Evolutionary conservation across 768 basidiomycete genomes (phyloP).

Genomic region (Gloeophyllum trabeum): DNA sequence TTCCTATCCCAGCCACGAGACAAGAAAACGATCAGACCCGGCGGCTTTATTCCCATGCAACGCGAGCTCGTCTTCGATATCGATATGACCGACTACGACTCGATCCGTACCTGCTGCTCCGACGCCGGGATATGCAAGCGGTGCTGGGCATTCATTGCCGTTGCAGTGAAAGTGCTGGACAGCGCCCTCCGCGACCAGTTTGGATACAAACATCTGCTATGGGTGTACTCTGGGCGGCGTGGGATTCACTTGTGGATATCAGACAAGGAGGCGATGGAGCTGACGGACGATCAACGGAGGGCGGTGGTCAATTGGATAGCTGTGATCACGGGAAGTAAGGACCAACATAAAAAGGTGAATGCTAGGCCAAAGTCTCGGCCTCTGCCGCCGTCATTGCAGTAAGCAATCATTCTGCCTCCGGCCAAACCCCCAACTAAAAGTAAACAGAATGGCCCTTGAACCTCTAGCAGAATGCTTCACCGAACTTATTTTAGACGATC

Average conservation of each 20-base stretch:
- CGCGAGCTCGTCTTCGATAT: constrained; percentile 99
- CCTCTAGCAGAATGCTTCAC: constrained; percentile 29
- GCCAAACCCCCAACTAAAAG: not conserved
- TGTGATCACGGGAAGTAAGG: constrained; percentile 71
- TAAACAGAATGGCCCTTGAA: not conserved
- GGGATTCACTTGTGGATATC: constrained; percentile 99
- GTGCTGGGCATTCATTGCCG: constrained; percentile 93
- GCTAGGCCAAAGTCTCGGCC: constrained; percentile 35
- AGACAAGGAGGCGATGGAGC: constrained; percentile 74
- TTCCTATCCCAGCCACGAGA: not conserved
- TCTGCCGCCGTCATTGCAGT: constrained; percentile 72
- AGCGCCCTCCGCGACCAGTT: constrained; percentile 75
- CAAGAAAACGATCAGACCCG: not conserved
- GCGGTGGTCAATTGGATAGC: constrained; percentile 83
- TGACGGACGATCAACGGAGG: constrained; percentile 86
- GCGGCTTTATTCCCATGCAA: constrained; percentile 36
- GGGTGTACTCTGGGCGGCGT: constrained; percentile 98
- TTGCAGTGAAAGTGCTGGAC: constrained; percentile 85
- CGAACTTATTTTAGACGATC: constrained; percentile 65
- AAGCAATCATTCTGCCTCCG: constrained; percentile 15
- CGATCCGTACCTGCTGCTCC: constrained; percentile 89
- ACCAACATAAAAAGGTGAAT: constrained; percentile 75
- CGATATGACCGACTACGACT: constrained; percentile 99
- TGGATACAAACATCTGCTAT: constrained; percentile 81
- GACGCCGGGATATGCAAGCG: constrained; percentile 82